Conservation (phyloP, 202 grass and related monocot species). For the Schoenoplectus tabernaemontani region DNA sequence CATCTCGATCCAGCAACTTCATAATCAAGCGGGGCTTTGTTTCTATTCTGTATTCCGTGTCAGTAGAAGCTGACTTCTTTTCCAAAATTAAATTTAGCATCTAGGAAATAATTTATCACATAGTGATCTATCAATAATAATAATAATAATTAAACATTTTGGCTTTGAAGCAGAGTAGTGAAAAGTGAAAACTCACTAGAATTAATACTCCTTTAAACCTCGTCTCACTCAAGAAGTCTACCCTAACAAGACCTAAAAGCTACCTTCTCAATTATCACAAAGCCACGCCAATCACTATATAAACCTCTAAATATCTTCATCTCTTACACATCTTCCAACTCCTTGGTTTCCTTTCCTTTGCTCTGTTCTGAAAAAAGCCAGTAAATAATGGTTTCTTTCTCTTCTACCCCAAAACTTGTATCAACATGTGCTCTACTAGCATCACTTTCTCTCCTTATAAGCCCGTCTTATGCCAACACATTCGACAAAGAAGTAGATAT, state of each 20-base stretch:
- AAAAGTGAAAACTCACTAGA: not conserved
- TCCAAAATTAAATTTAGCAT: too few species aligned
- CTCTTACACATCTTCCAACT: not conserved
- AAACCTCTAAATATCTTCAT: constrained; percentile 7
- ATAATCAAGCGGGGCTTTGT: not conserved
- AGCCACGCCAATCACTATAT: constrained; percentile 1
- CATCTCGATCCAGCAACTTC: too few species aligned
- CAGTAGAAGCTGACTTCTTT: not conserved
- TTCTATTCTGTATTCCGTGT: not conserved
- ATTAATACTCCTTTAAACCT: not conserved
- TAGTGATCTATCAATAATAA: not conserved
- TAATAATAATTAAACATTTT: not conserved
- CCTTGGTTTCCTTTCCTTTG: not conserved
- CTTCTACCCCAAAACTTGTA: constrained; percentile 1
- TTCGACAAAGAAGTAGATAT: constrained; percentile 34
- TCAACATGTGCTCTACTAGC: not conserved
- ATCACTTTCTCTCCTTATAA: not conserved
- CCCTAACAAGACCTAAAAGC: not conserved
- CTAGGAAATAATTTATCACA: not conserved
- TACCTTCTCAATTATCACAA: not conserved
- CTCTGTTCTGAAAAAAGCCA: constrained; percentile 1
- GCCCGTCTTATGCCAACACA: not conserved
- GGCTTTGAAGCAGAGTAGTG: not conserved
- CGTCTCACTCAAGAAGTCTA: not conserved
- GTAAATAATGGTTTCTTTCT: constrained; percentile 22